Evolutionary conservation across 352 stramenopile species (phyloP).

Genomic region (Globisporangium parvum): DNA sequence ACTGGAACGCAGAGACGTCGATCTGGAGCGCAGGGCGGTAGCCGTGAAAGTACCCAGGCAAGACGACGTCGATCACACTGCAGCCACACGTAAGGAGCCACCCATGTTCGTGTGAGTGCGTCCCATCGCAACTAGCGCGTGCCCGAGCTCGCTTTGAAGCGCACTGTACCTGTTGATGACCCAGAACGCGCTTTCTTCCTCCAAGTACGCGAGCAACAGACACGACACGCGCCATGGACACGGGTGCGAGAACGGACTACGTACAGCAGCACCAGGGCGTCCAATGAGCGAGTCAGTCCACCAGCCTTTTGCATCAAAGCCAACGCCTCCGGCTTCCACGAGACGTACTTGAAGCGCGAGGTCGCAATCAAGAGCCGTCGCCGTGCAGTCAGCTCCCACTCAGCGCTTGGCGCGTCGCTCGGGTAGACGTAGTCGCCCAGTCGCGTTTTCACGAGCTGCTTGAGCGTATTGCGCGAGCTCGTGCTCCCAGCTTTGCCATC

Average conservation of each 20-base stretch:
- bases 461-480: constrained; percentile 33
- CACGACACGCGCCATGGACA: constrained; percentile 66
- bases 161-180: constrained; percentile 62
- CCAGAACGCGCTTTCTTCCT: constrained; percentile 79
- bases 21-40: constrained; percentile 66
- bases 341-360: constrained; percentile 64
- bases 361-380: constrained; percentile 58
- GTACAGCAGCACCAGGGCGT: background rate
- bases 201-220: constrained; percentile 64
- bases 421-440: constrained; percentile 65
- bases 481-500: background rate
- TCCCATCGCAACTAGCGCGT: background rate
- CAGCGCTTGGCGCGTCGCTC: constrained; percentile 42
- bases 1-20: constrained; percentile 49
- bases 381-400: constrained; percentile 56
- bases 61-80: constrained; percentile 40
- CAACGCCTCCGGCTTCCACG: background rate
- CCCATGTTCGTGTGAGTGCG: background rate
- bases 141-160: background rate
- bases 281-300: background rate
- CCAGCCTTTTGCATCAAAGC: too few species aligned
- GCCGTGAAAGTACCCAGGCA: constrained; percentile 76
- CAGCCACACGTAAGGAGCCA: background rate
- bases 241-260: constrained; percentile 63
- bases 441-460: constrained; percentile 51